Evolutionary conservation across 164 flowering plant species (phyloP).

Genomic region (Magnolia changhungtana): DNA sequence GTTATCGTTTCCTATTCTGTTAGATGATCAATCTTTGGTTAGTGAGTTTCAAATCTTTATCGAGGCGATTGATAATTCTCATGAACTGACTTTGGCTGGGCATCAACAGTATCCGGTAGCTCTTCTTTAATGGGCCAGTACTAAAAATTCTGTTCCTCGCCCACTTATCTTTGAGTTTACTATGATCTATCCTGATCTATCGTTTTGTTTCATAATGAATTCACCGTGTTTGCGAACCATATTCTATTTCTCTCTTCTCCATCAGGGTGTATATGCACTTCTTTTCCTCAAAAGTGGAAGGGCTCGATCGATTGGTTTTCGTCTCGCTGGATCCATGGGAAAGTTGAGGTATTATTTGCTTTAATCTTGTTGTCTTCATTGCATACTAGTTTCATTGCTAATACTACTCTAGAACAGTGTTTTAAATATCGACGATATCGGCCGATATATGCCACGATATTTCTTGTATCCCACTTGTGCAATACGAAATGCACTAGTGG

Average conservation of each 20-base stretch:
- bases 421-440: no score
- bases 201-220: neutral
- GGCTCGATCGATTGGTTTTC: slow-evolving; percentile 74
- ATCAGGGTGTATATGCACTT: slow-evolving; percentile 89
- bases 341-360: slow-evolving; percentile 63
- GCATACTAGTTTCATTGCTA: neutral
- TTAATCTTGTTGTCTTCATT: neutral
- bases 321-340: slow-evolving; percentile 74
- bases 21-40: slow-evolving; percentile 72
- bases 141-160: neutral
- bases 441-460: no score
- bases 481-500: no score
- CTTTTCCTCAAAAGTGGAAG: slow-evolving; percentile 73
- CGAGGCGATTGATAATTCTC: slow-evolving; percentile 73
- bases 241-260: slow-evolving; percentile 1
- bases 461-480: no score
- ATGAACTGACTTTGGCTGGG: slow-evolving; percentile 75
- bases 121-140: neutral
- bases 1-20: slow-evolving; percentile 68
- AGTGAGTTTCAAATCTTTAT: slow-evolving; percentile 74
- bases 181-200: neutral
- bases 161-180: neutral
- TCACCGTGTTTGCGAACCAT: neutral
- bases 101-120: slow-evolving; percentile 87
- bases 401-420: neutral